Percentiles rank a stretch among this genome's conserved stretches.
Conservation (phyloP, 345 rosid genomes). For the Streptanthus diversifolius region DNA sequence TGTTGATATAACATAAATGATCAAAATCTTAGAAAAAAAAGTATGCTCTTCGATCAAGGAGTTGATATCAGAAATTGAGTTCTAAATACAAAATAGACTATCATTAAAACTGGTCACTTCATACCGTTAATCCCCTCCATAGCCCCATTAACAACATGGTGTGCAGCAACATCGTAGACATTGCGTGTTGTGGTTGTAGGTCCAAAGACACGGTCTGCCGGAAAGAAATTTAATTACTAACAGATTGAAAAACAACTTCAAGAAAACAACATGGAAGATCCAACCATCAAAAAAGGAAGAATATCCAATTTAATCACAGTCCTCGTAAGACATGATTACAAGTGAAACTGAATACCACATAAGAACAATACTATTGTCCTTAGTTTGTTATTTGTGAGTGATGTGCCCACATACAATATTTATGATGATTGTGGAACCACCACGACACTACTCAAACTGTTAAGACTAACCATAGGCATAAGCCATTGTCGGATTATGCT, state of each 20-base stretch:
- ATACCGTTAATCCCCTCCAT: conserved; percentile 98
- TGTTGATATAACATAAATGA: conserved; percentile 5
- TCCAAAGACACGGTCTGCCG: conserved; percentile 89
- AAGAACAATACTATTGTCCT: conserved; percentile 5
- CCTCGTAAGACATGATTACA: not conserved
- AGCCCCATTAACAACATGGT: conserved; percentile 89
- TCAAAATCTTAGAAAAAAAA: not conserved
- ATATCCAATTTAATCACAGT: not conserved
- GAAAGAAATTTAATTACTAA: not conserved
- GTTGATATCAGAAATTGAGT: conserved; percentile 1
- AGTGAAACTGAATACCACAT: not conserved
- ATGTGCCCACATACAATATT: not conserved
- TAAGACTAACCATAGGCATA: conserved; percentile 85
- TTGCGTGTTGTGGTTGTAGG: conserved; percentile 99
- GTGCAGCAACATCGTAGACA: conserved; percentile 96
- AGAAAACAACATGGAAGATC: conserved; percentile 6
- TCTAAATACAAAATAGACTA: conserved; percentile 7
- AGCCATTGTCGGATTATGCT: conserved; percentile 78
- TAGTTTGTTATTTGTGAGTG: not conserved
- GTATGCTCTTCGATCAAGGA: not conserved
- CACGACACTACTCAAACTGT: not conserved
- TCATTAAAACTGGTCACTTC: conserved; percentile 7
- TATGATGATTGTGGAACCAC: conserved; percentile 1
- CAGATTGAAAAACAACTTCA: not conserved
- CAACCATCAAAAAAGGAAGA: not conserved